A percentile compares a stretch with the other conserved stretches of the same genome.
Evolutionary conservation across 768 basidiomycete species (phyloP).

Genomic region (Pleurotus giganteus): DNA sequence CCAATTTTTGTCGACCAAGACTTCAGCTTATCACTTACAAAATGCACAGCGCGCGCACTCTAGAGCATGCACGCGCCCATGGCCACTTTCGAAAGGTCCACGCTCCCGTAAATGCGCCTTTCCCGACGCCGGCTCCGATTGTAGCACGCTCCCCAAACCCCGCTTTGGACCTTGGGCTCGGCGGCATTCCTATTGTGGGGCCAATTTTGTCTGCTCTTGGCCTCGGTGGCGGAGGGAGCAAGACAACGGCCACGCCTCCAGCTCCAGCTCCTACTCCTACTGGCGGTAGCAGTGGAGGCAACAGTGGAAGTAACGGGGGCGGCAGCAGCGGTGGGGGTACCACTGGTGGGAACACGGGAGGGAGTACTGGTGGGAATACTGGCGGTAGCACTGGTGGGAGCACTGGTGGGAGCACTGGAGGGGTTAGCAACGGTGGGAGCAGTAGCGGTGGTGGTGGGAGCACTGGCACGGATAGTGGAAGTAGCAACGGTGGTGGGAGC

Average conservation of each 20-base stretch:
- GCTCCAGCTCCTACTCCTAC: neutral
- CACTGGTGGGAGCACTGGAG: neutral
- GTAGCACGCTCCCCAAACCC: neutral
- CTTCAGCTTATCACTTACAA: neutral
- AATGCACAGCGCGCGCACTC: neutral
- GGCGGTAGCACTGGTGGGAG: neutral
- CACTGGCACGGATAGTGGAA: neutral
- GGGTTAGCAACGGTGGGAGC: neutral
- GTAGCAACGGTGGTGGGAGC: constrained; percentile 2
- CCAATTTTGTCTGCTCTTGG: constrained; percentile 4
- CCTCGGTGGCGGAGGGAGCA: neutral
- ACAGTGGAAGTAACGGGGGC: neutral
- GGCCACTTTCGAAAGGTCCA: neutral
- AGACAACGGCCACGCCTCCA: neutral
- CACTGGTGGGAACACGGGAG: constrained; percentile 1
- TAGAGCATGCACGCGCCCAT: neutral
- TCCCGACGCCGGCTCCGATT: neutral
- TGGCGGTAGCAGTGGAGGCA: constrained; percentile 1
- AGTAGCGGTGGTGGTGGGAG: neutral
- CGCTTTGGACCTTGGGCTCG: neutral
- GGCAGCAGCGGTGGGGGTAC: neutral
- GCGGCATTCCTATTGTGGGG: neutral
- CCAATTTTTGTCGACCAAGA: neutral
- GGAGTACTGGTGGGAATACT: neutral
- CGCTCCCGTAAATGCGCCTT: neutral